phyloP scores from a whole-genome alignment of 345 rosid species.

The Pistacia atlantica region DNA sequence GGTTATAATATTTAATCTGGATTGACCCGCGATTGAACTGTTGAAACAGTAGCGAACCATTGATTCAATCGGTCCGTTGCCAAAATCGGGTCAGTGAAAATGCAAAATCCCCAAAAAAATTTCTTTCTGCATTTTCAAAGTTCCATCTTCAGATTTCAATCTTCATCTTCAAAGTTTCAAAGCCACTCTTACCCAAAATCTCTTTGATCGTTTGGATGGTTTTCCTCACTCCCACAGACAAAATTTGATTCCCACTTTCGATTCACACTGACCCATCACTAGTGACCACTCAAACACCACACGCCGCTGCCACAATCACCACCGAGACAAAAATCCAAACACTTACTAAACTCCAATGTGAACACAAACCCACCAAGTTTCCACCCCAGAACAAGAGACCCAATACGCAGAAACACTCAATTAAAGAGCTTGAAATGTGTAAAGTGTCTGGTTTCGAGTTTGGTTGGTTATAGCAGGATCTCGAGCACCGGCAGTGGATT shows the following conservation, averaged over 20 bases:
- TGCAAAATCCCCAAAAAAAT: too few relatives aligned
- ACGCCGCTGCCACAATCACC: background rate
- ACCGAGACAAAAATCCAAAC: background rate
- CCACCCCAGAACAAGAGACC: background rate
- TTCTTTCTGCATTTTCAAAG: too few relatives aligned
- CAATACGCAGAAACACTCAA: background rate
- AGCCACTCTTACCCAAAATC: conserved; percentile 58
- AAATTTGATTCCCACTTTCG: conserved; percentile 28
- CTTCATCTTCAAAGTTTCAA: conserved; percentile 33
- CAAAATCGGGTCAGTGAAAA: too few relatives aligned
- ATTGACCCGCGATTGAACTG: too few relatives aligned
- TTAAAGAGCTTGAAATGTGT: too few relatives aligned
- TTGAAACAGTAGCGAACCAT: too few relatives aligned
- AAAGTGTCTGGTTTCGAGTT: background rate
- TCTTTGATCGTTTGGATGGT: conserved; percentile 76
- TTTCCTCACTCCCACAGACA: conserved; percentile 53
- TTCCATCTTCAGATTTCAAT: too few relatives aligned
- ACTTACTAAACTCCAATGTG: background rate
- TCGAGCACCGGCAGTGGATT: background rate
- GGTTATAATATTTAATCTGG: too few relatives aligned
- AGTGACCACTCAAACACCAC: conserved; percentile 43
- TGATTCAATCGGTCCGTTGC: too few relatives aligned
- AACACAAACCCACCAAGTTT: background rate
- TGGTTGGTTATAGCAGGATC: background rate
- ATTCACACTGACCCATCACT: conserved; percentile 24